Evolutionary conservation across 1,284 basidiomycete genomes (phyloP).

Genomic region (Boletus smithii): DNA sequence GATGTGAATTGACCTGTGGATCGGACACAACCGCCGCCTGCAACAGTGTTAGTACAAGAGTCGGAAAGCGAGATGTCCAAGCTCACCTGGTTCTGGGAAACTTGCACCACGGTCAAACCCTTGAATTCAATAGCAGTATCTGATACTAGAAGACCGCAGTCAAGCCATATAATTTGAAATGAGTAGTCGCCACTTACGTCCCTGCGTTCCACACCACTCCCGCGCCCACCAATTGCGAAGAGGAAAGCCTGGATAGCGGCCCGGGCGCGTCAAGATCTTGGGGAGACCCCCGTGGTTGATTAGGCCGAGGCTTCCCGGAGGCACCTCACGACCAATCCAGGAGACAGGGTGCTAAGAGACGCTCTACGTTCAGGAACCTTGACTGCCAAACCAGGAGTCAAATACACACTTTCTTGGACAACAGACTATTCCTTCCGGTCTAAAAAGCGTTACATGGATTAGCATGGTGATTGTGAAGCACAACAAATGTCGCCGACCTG

Average conservation of each 20-base stretch:
- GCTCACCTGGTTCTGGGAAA: constrained; percentile 65
- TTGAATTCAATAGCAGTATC: constrained; percentile 76
- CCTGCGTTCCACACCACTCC: constrained; percentile 60
- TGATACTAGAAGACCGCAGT: constrained; percentile 47
- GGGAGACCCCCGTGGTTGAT: constrained; percentile 77
- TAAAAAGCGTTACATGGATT: constrained; percentile 27
- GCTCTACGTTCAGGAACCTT: constrained; percentile 5
- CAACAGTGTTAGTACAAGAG: constrained; percentile 3
- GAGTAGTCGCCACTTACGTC: constrained; percentile 44
- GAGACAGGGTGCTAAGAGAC: constrained; percentile 49
- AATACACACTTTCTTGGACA: constrained; percentile 45
- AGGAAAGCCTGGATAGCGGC: constrained; percentile 72
- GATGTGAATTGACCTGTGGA: constrained; percentile 45
- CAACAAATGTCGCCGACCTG: constrained; percentile 37
- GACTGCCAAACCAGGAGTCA: neutral
- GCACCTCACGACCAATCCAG: constrained; percentile 68
- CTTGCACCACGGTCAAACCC: constrained; percentile 75
- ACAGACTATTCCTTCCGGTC: constrained; percentile 50
- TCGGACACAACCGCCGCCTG: constrained; percentile 74
- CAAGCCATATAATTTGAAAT: neutral
- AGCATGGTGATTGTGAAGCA: neutral
- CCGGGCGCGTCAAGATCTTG: constrained; percentile 65
- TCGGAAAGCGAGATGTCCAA: neutral
- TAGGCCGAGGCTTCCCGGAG: constrained; percentile 62
- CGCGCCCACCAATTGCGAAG: constrained; percentile 81